These are phyloP conservation scores for Pseudonitzschia multistriata DNA, from an alignment of 108 stramenopile species.

Conservation along the genomic window DNA sequence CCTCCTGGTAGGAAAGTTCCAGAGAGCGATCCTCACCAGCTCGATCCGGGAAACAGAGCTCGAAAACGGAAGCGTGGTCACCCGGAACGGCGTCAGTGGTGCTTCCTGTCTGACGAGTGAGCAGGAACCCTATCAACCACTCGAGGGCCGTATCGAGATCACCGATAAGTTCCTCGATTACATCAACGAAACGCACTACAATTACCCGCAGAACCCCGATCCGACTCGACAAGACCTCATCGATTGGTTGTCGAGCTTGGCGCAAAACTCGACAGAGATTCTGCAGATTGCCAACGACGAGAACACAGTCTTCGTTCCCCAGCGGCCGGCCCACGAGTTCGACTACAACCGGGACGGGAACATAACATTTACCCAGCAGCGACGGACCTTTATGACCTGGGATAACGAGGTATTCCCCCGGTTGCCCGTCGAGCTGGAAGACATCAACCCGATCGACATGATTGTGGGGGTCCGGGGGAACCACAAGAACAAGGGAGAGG, in stretches of 20 bases:
- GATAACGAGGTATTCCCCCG: not conserved
- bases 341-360: not conserved
- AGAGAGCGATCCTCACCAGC: not conserved
- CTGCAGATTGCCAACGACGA: not conserved
- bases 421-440: not conserved
- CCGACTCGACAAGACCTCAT: not conserved
- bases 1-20: not conserved
- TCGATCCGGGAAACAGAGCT: not conserved
- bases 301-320: not conserved
- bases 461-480: not conserved
- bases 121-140: conserved; percentile 1
- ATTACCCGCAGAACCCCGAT: not conserved
- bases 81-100: not conserved
- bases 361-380: not conserved
- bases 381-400: conserved; percentile 4
- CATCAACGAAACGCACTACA: not conserved
- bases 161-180: conserved; percentile 1
- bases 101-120: not conserved
- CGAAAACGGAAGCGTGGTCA: not conserved
- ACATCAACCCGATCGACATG: not conserved
- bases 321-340: not conserved
- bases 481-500: not conserved
- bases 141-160: not conserved
- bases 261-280: not conserved
- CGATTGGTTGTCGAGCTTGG: not conserved